Conservation (phyloP, 2,329 filamentous ascomycete species). For the Lachnellula cervina region DNA sequence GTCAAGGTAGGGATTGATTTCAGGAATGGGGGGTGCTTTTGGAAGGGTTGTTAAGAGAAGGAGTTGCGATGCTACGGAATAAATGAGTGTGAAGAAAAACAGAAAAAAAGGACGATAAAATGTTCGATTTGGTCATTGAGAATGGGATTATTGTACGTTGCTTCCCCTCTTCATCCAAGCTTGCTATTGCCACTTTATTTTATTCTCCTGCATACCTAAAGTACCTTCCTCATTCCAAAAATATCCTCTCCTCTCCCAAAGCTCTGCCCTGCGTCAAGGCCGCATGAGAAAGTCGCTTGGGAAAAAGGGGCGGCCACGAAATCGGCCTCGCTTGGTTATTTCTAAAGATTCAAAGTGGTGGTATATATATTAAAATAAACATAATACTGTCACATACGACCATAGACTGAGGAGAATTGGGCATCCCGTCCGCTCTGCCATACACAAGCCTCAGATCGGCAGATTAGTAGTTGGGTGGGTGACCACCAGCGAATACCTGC, state of each 20-base stretch:
- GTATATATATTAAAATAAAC: neutral
- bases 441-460: slow-evolving; percentile 20
- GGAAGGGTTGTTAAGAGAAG: neutral
- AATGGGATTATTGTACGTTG: slow-evolving; percentile 38
- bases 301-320: neutral
- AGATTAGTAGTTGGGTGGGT: slow-evolving; percentile 25
- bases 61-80: neutral
- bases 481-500: slow-evolving; percentile 25
- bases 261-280: neutral
- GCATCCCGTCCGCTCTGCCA: slow-evolving; percentile 17
- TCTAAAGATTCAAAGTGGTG: too few relatives aligned
- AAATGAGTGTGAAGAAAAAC: neutral
- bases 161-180: neutral
- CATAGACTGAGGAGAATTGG: slow-evolving; percentile 12
- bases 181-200: neutral
- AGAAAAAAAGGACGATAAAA: neutral
- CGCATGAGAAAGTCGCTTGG: neutral
- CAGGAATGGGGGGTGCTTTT: neutral
- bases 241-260: too few relatives aligned
- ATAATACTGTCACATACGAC: slow-evolving; percentile 13
- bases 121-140: slow-evolving; percentile 37
- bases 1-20: neutral
- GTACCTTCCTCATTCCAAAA: too few relatives aligned
- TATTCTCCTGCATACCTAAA: too few relatives aligned
- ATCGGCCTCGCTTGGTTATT: neutral